Base-by-base conservation (phyloP, 805 yeast species). In the Komagataella pastoris region DNA sequence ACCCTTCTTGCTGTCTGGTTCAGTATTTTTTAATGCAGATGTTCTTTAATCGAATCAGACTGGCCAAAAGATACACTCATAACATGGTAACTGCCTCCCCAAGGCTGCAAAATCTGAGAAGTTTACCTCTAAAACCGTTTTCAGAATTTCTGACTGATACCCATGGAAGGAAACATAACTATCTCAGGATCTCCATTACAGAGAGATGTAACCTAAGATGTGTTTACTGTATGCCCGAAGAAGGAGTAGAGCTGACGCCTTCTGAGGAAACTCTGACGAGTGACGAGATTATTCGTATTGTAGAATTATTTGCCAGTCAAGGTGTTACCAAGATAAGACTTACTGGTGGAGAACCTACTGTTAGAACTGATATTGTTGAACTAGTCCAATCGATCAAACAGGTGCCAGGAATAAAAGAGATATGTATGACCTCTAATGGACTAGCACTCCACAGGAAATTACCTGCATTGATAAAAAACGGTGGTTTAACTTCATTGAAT, bases 321-420 rank as follows among this genome's bases (percentile, higher is more conserved):
- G 81, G 81, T 2, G 80, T 77, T n/a, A 60, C 64, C 14, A 77
- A 77, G 57, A 71, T 77, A 18, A 58, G 81, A 49, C 62, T 77
- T 14, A 77, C 81, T 0, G 81, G 81, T 7, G 81, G 81, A 14
- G 81, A 77, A 58, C 81, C 81, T 0, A 74, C 80, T 0, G 77
- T 77, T 6, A 60, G 81, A 18, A 71, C 67, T 52, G 81, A 77
- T 55, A 68, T 77, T 43, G 65, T 76, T 47, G 74, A 69, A 3
- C 60, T 77, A 4, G 75, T 75, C 7, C 54, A 56, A 30, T 59
- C 64, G 30, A 57, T 77, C 40, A 67, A 73, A 46, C 49, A 56
- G 24, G 55, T 76, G 2, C 56, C 56, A n/a, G 80, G 77, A 0
- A 59, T 76, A 7, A 58, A 72, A 43, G 79, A 76, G 52, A 65